Base-by-base conservation (phyloP, 208 protist species). In the Novymonas esmeraldas region DNA sequence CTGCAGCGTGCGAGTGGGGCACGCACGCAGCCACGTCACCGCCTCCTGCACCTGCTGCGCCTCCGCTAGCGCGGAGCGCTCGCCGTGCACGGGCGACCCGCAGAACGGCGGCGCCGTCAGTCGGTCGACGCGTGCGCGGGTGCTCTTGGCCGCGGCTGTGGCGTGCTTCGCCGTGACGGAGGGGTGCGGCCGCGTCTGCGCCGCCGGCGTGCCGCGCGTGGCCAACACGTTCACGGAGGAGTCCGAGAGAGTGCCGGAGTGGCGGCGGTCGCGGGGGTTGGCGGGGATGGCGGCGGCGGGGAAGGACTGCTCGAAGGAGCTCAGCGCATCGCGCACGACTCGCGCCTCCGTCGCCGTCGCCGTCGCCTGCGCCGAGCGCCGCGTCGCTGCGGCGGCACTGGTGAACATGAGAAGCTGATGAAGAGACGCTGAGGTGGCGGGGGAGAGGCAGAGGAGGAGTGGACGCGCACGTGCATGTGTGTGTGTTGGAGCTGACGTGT, bases 21-120 rank as follows among this genome's bases (percentile, higher is more conserved):
- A 86, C 57, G 64, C 45, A 1, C 76, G 52, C 28, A 86, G 65
- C 80, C 80, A 86, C 34, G 77, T 34, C 11, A 73, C 76, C 18
- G 80, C 80, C 31, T 71, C 22, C 64, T 86, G 65, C 46, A 80
- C 38, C n/a, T 76, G 71, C 41, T 68, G 65, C 33, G 57, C 65
- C 22, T 79, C 66, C 18, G 14, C 46, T 24, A 83, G 62, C 33
- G 67, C 11, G 3, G 63, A 59, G 31, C 70, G 70, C 39, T 76
- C 71, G 33, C 57, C 64, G 26, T 62, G 63, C 13, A 71, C 57
- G 16, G 54, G 29, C 0, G 65, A 16, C n/a, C 58, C 62, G 6
- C 34, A 24, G 31, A 75, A 75, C 3, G 68, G 76, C 6, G 46
- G n/a, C 50, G 38, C 42, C 60, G 68, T 65, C n/a, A 76, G 50